These are phyloP conservation scores for Trypethelium eluteriae DNA, from an alignment of 495 filamentous ascomycete species.

Conservation along the genomic window DNA sequence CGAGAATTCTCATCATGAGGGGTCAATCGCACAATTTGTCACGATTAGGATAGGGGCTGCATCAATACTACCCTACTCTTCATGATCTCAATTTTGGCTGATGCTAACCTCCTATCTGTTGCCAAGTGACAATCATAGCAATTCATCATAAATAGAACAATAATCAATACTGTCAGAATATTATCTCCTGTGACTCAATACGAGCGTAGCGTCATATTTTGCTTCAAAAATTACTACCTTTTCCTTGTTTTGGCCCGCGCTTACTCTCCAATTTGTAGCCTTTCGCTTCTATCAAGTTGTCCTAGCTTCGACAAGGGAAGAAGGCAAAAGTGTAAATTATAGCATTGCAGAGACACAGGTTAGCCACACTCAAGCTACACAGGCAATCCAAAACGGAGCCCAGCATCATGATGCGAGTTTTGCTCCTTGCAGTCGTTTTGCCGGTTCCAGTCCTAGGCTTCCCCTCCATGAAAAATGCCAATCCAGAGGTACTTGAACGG, in stretches of 20 bases:
- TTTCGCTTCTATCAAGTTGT: neutral
- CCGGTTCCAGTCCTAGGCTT: neutral
- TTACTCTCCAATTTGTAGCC: neutral
- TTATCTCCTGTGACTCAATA: too few relatives aligned
- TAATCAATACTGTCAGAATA: too few relatives aligned
- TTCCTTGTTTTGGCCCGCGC: neutral
- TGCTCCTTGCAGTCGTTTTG: neutral
- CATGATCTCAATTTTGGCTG: neutral
- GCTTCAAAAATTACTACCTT: too few relatives aligned
- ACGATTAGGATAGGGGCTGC: neutral
- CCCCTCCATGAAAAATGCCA: constrained; percentile 2
- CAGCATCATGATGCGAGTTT: neutral
- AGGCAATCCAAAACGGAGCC: neutral
- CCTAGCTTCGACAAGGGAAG: neutral
- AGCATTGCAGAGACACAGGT: neutral
- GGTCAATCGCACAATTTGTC: neutral
- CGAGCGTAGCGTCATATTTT: too few relatives aligned
- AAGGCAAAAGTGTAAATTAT: neutral
- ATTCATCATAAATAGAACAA: neutral
- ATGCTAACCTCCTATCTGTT: neutral
- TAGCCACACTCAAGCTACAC: neutral
- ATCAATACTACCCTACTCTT: neutral
- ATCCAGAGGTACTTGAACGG: constrained; percentile 1
- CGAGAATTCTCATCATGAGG: neutral
- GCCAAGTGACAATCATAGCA: neutral